These are phyloP conservation scores for Coemansia sp. DNA, from an alignment of 192 early-diverging fungal genomes.

Conservation along the genomic window DNA sequence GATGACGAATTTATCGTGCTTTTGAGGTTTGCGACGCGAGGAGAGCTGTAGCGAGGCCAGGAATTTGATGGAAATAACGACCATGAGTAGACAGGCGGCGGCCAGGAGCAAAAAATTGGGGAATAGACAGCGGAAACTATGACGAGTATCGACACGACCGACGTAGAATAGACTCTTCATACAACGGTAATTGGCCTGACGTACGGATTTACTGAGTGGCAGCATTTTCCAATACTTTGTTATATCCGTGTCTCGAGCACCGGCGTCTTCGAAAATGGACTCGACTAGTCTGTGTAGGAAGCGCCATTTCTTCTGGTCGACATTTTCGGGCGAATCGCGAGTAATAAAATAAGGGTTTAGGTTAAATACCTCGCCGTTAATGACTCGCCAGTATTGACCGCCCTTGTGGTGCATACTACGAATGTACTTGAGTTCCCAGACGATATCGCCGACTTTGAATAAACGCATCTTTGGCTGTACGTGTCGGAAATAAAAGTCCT, in stretches of 20 bases:
- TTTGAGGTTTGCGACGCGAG: conserved; percentile 70
- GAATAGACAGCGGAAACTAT: conserved; percentile 71
- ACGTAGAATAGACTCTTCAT: conserved; percentile 82
- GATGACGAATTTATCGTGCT: conserved; percentile 88
- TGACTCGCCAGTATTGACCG: conserved; percentile 59
- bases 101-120: conserved; percentile 84
- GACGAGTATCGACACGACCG: conserved; percentile 82
- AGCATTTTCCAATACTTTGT: conserved; percentile 57
- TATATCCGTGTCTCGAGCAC: conserved; percentile 63
- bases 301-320: conserved; percentile 52
- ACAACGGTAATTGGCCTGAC: conserved; percentile 82
- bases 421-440: conserved; percentile 52
- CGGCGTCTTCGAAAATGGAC: conserved; percentile 46
- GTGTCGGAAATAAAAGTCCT: conserved; percentile 19
- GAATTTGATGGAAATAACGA: conserved; percentile 92
- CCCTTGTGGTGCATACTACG: conserved; percentile 37
- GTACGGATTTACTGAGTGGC: conserved; percentile 49
- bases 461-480: conserved; percentile 51
- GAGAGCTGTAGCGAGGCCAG: conserved; percentile 89
- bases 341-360: conserved; percentile 63
- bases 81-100: conserved; percentile 76
- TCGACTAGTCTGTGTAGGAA: conserved; percentile 35
- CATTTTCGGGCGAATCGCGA: conserved; percentile 27
- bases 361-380: conserved; percentile 73
- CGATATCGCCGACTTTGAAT: conserved; percentile 58